phyloP scores from a whole-genome alignment of 2,329 filamentous ascomycete genomes.

The Verticillium tricorpus region DNA sequence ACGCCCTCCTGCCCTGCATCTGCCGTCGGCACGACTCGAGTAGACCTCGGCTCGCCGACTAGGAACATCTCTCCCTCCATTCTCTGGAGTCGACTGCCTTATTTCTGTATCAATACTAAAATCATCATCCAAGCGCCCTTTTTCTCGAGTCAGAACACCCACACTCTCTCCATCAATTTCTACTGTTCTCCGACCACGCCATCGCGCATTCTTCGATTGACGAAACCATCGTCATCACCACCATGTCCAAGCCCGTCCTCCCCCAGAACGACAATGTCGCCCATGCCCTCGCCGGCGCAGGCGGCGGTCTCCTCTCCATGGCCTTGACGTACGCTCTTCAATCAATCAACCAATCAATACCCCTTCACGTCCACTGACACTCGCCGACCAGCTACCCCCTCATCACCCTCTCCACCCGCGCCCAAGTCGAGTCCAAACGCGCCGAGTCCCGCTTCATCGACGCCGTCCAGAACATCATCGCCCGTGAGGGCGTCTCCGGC shows the following conservation, averaged over 20 bases:
- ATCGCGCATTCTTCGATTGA: not conserved
- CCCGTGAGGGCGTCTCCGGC: constrained; percentile 83
- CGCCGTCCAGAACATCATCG: constrained; percentile 80
- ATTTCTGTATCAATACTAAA: constrained; percentile 1
- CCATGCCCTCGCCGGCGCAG: constrained; percentile 87
- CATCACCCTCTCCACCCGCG: constrained; percentile 94
- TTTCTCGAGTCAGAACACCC: constrained; percentile 6
- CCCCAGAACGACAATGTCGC: constrained; percentile 96
- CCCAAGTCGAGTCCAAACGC: constrained; percentile 94
- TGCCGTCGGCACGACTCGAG: not conserved
- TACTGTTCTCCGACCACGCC: not conserved
- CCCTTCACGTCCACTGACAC: constrained; percentile 6
- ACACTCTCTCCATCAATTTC: not conserved
- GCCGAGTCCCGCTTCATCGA: constrained; percentile 80
- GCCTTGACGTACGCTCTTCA: constrained; percentile 67
- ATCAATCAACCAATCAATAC: constrained; percentile 1
- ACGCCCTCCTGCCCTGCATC: not conserved
- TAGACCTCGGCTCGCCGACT: not conserved
- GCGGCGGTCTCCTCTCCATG: constrained; percentile 94
- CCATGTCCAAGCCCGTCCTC: constrained; percentile 54
- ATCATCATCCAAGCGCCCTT: constrained; percentile 2
- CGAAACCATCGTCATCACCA: not conserved
- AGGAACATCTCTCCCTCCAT: not conserved
- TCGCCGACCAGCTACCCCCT: constrained; percentile 69
- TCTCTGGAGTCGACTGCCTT: not conserved